phyloP scores from a whole-genome alignment of 108 stramenopile genomes.

The Nitzschia sp. region DNA sequence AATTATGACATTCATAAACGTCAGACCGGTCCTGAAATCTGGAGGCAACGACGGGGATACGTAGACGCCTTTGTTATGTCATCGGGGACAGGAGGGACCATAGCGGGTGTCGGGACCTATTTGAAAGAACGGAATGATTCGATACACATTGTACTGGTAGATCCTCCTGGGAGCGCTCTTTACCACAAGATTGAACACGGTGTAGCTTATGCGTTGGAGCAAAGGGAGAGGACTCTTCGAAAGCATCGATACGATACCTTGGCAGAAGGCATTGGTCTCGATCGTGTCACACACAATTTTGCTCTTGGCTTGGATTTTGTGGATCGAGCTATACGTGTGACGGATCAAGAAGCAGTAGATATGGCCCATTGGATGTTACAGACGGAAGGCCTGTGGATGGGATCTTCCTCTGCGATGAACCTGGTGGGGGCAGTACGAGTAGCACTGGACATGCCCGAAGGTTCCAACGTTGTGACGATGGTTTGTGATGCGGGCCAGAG shows the following conservation, averaged over 20 bases:
- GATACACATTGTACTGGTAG: conserved; percentile 77
- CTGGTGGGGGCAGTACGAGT: conserved; percentile 82
- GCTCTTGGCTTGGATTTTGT: conserved; percentile 56
- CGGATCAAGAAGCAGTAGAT: conserved; percentile 91
- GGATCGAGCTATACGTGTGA: conserved; percentile 64
- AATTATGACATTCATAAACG: conserved; percentile 86
- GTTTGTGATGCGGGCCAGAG: conserved; percentile 92
- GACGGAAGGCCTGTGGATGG: conserved; percentile 93
- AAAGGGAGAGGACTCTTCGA: conserved; percentile 73
- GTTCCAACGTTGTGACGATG: conserved; percentile 82
- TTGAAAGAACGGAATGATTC: conserved; percentile 56
- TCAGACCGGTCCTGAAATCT: conserved; percentile 91
- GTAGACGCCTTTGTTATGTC: conserved; percentile 96
- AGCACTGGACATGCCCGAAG: conserved; percentile 53
- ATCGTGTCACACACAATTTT: conserved; percentile 93
- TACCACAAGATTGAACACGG: conserved; percentile 89
- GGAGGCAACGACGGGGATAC: conserved; percentile 45
- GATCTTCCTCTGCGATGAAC: conserved; percentile 96
- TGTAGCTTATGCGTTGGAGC: conserved; percentile 87
- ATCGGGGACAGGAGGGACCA: conserved; percentile 95
- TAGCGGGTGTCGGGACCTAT: conserved; percentile 87
- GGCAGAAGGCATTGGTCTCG: conserved; percentile 96
- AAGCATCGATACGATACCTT: conserved; percentile 96
- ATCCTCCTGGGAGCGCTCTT: conserved; percentile 91
- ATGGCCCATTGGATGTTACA: conserved; percentile 92